These are phyloP conservation scores for Pythium coloratum DNA, from an alignment of 352 stramenopile genomes.

Conservation along the genomic window DNA sequence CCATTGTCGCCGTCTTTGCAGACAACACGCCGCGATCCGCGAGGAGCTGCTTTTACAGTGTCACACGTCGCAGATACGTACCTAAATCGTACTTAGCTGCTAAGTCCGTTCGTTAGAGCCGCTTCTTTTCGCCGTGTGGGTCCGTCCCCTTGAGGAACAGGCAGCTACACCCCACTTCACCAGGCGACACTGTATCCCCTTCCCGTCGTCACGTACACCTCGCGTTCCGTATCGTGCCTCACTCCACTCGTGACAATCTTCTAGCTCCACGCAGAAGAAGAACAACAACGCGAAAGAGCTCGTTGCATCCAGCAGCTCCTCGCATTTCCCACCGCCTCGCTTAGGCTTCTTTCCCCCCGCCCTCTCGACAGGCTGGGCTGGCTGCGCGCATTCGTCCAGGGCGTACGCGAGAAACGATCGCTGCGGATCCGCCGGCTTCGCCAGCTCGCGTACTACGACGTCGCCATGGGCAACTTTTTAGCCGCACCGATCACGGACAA, in stretches of 20 bases:
- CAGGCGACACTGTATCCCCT: background rate
- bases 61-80: constrained; percentile 6
- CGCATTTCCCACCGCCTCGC: background rate
- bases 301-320: background rate
- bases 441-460: constrained; percentile 16
- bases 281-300: background rate
- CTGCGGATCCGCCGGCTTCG: constrained; percentile 1
- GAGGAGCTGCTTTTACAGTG: background rate
- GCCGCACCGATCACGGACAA: constrained; percentile 77
- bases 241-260: background rate
- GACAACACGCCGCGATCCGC: no score
- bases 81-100: constrained; percentile 8
- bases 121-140: background rate
- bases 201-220: background rate
- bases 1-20: no score
- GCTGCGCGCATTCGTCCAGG: constrained; percentile 1
- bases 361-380: constrained; percentile 4
- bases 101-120: constrained; percentile 12
- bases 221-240: background rate
- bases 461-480: constrained; percentile 81
- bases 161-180: constrained; percentile 1
- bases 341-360: background rate
- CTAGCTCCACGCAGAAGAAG: background rate
- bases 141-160: background rate
- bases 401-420: constrained; percentile 5